Base-by-base conservation (phyloP, 2,329 filamentous ascomycete genomes). In the Aspergillus brunneoviolaceus region DNA sequence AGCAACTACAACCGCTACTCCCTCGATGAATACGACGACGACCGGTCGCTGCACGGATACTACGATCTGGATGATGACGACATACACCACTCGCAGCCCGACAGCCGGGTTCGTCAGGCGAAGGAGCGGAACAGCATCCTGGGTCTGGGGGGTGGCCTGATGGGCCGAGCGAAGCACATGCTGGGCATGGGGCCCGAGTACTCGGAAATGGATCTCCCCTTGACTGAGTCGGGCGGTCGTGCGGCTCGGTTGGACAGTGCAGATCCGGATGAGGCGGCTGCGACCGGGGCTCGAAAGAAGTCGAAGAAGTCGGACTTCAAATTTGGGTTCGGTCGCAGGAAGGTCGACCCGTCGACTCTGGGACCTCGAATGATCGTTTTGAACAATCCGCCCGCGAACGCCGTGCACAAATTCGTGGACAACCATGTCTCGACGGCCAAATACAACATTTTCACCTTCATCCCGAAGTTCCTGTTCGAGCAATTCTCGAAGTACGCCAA, bases 401-500 rank as follows among this genome's bases (percentile, higher is more conserved):
- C 89, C 49, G 83, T 83, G 54, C 94, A 93, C 81, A 96, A 94
- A 76, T 98, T 95, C 76, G 85, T 93, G 73, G 91, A 96, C 84
- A 99, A 99, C 74, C 92, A 98, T 76, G 90, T 99, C 64, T 98
- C 94, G 48, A 99, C 95, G 5, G 90, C 95, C 64, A 99, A 99
- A 78, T 99, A 99, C 85, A 99, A 98, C 76, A 70, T 92, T 72
- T 83, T 91, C 57, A 96, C 92, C 21, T 99, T 99, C 76, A 74
- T 98, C 19, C 95, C 95, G 54, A 99, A 99, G 77, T 99, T 99
- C 78, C 82, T 99, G 59, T 92, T 94, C 76, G 95, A 99, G 77
- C 95, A 99, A 75, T 99, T 99, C 79, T 97, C 93, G 63, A 99
- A 97, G 82, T 96, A 97, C 77, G 95, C 95, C 81, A 99, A 99